Evolutionary conservation across 2,329 filamentous ascomycete species (phyloP), one percentile per base, ranked within the genome.

Genomic region (Colletotrichum limetticola): DNA sequence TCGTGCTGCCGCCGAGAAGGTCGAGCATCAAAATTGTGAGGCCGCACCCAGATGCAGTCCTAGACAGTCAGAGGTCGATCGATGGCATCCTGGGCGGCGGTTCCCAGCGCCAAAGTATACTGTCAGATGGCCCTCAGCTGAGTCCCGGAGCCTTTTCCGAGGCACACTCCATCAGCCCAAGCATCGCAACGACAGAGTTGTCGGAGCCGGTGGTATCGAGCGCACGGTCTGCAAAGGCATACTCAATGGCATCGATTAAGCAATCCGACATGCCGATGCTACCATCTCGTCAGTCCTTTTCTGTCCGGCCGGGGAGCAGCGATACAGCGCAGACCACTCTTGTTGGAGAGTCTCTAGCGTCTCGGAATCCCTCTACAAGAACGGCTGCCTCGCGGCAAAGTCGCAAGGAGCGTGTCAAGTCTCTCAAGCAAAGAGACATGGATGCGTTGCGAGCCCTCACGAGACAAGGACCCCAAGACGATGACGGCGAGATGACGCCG

Each of bases 351-450:
- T 72, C 68, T 6, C 28, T 74, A 16, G 58, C 71, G 1, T 74
- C 69, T 4, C 58, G 74, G 6, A 75, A 73, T 3, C 35, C 58
- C 2, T 74, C 74, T 5, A 74, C 69, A 8, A 65, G 59, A 35
- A 74, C 62, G 12, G 65, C 66, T 11, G 37, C 62, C 24, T 79
- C 79, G 16, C 68, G 77, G 5, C 76, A 79, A 37, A 83, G 77
- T 55, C 81, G 83, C 19, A 78, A 78, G 22, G 83, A 85, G 6
- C 80, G 78, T 58, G 84, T 85, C 5, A 81, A 80, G 26, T 82
- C 84, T 22, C 81, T 80, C 76, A 85, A 84, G 72, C 78, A 79
- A 64, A 79, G 83, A 19, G 84, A 86, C 42, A 79, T 86, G 71
- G 83, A 85, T 68, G 70, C 70, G 2, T 35, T 70, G 16, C 80